Evolutionary conservation across 768 basidiomycete genomes (phyloP).

Genomic region (Chalciporus piperatus): DNA sequence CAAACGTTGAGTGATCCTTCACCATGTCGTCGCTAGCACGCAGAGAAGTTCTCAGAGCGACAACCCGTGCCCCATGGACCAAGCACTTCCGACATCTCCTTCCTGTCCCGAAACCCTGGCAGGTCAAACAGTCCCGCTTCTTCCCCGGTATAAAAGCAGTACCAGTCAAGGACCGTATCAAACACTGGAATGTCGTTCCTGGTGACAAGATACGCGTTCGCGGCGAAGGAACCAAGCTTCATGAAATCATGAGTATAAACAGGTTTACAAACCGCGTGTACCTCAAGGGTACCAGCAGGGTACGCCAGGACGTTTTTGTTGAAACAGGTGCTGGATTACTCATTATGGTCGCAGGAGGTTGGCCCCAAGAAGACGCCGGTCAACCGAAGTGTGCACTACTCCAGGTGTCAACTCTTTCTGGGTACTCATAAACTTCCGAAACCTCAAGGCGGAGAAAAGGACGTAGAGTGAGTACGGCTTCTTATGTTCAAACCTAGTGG

Average conservation of each 20-base stretch:
- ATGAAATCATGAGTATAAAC: slow-evolving; percentile 74
- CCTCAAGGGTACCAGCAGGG: slow-evolving; percentile 42
- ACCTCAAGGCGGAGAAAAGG: slow-evolving; percentile 32
- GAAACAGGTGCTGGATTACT: background rate
- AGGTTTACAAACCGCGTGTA: slow-evolving; percentile 65
- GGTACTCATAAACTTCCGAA: slow-evolving; percentile 48
- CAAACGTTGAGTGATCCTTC: background rate
- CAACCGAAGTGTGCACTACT: slow-evolving; percentile 59
- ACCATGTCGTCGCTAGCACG: slow-evolving; percentile 30
- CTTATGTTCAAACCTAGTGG: background rate
- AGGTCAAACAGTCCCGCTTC: slow-evolving; percentile 41
- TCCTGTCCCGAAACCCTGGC: slow-evolving; percentile 55
- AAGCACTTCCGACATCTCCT: slow-evolving; percentile 64
- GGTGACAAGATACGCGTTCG: slow-evolving; percentile 75
- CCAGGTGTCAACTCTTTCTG: slow-evolving; percentile 75
- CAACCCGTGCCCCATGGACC: slow-evolving; percentile 55
- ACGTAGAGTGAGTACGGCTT: slow-evolving; percentile 43
- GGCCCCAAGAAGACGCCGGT: slow-evolving; percentile 23
- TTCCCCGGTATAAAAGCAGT: slow-evolving; percentile 51
- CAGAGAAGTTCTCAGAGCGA: slow-evolving; percentile 42
- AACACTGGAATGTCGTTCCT: slow-evolving; percentile 85
- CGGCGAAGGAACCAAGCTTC: slow-evolving; percentile 60
- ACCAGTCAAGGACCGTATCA: slow-evolving; percentile 65
- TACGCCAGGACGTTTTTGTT: slow-evolving; percentile 19
- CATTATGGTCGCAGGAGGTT: slow-evolving; percentile 17